phyloP scores from a whole-genome alignment of 2,329 filamentous ascomycete species.

The Xylaria sp. region DNA sequence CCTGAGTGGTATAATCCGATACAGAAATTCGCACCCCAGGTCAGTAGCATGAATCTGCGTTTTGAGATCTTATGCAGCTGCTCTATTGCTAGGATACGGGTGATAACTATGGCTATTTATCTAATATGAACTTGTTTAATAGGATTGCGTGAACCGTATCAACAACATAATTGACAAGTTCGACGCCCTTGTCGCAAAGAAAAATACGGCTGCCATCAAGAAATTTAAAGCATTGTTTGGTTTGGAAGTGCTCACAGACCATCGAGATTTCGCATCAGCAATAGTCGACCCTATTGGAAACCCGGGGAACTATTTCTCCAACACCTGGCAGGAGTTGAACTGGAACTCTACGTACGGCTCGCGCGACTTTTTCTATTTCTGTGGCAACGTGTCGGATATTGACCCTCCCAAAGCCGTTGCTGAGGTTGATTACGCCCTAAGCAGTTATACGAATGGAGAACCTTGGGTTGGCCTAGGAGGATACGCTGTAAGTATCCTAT shows the following conservation, averaged over 20 bases:
- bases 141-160: conserved; percentile 60
- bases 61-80: neutral
- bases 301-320: conserved; percentile 57
- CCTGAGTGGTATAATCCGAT: conserved; percentile 62
- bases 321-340: conserved; percentile 65
- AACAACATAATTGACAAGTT: conserved; percentile 61
- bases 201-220: conserved; percentile 55
- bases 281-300: conserved; percentile 53
- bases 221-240: conserved; percentile 60
- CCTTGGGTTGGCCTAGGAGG: conserved; percentile 62
- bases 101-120: neutral
- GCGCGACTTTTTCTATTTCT: conserved; percentile 63
- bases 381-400: conserved; percentile 60
- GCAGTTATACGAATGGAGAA: conserved; percentile 60
- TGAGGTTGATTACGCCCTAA: conserved; percentile 56
- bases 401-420: conserved; percentile 56
- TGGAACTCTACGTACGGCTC: conserved; percentile 55
- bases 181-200: conserved; percentile 56
- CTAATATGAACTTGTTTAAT: neutral
- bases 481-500: conserved; percentile 51
- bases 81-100: no score
- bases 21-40: conserved; percentile 58
- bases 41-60: conserved; percentile 18
- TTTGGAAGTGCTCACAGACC: conserved; percentile 55
- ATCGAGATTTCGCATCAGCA: conserved; percentile 59